A percentile compares a stretch with the other conserved stretches of the same genome.
Evolutionary conservation across 768 basidiomycete species (phyloP).

Genomic region (Udeniomyces megalosporus): DNA sequence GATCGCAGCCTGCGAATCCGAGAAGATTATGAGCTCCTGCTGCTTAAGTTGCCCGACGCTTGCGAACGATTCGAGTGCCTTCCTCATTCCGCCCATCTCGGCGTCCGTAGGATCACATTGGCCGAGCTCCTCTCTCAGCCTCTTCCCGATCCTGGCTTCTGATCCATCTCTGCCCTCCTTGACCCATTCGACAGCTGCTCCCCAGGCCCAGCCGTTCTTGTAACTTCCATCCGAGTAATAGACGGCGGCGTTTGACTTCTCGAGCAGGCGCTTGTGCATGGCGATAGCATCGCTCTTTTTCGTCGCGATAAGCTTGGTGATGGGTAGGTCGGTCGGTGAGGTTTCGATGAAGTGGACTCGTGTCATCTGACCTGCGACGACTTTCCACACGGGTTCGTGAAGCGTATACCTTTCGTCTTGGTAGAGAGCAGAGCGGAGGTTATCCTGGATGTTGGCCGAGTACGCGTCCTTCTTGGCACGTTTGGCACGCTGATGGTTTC

Average conservation of each 20-base stretch:
- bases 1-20: conserved; percentile 28
- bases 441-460: conserved; percentile 7
- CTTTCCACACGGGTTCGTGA: conserved; percentile 15
- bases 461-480: background rate
- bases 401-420: conserved; percentile 16
- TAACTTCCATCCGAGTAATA: conserved; percentile 15
- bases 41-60: conserved; percentile 6
- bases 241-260: background rate
- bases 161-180: background rate
- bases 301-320: conserved; percentile 16
- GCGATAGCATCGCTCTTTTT: conserved; percentile 12
- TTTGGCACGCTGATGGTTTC: background rate
- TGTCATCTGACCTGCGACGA: conserved; percentile 15
- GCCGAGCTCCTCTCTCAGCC: conserved; percentile 24
- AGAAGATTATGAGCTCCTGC: conserved; percentile 25
- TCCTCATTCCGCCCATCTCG: conserved; percentile 26
- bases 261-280: conserved; percentile 11
- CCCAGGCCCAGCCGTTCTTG: conserved; percentile 22
- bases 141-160: conserved; percentile 19
- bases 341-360: conserved; percentile 14
- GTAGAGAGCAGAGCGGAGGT: conserved; percentile 6
- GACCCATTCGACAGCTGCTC: conserved; percentile 28
- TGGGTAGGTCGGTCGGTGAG: conserved; percentile 12
- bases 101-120: conserved; percentile 25
- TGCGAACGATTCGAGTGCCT: conserved; percentile 26